phyloP scores from a whole-genome alignment of 23 red algal genomes.

The Gracilaria vermiculophylla region DNA sequence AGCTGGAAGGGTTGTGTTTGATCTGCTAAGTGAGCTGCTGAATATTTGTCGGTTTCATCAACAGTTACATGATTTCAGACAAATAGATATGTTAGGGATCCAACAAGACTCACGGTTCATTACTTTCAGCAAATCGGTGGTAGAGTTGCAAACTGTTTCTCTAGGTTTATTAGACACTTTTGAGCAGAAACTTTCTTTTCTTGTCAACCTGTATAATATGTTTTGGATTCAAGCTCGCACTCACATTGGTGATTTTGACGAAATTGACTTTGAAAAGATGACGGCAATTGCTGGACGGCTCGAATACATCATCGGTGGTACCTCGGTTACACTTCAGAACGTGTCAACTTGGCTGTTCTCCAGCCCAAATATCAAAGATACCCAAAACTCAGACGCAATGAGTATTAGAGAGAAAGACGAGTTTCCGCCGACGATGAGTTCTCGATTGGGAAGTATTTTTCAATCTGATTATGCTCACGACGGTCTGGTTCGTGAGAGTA shows the following conservation, averaged over 20 bases:
- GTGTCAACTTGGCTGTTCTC: conserved; percentile 35
- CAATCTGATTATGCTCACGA: neutral
- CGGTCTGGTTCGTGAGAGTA: neutral
- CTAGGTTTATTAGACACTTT: neutral
- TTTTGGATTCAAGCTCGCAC: conserved; percentile 84
- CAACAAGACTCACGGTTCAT: conserved; percentile 11
- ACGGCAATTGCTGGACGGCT: conserved; percentile 21
- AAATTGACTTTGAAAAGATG: conserved; percentile 53
- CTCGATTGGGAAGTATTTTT: neutral
- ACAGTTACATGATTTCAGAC: conserved; percentile 11
- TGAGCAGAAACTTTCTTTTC: conserved; percentile 83
- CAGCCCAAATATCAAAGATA: neutral
- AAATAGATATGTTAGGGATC: conserved; percentile 36
- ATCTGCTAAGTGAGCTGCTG: conserved; percentile 1
- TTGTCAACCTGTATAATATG: conserved; percentile 93
- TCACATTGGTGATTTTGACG: conserved; percentile 39
- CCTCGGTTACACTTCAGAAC: conserved; percentile 69
- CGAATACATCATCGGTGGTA: conserved; percentile 77
- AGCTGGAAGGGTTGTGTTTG: neutral
- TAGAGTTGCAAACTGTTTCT: conserved; percentile 48
- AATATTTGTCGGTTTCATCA: conserved; percentile 49
- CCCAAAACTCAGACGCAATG: no score
- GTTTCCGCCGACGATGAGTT: neutral
- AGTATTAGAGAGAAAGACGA: neutral
- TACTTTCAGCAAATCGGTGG: conserved; percentile 18